phyloP scores from a whole-genome alignment of 2,329 filamentous ascomycete genomes.

The Aspergillus spinulosporus region DNA sequence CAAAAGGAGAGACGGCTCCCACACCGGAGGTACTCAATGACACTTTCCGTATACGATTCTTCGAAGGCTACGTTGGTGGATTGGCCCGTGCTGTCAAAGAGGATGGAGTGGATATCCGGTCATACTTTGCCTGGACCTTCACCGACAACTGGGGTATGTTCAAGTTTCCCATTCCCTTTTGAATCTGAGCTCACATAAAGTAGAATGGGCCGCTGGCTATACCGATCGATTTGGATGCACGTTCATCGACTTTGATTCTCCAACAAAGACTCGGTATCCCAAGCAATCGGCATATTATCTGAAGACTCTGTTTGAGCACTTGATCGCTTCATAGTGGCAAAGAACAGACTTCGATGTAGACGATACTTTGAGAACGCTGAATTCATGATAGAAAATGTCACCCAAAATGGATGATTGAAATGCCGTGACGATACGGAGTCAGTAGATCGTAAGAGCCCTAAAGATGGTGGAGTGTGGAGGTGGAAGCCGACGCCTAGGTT shows the following conservation, averaged over 20 bases:
- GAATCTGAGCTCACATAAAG: neutral
- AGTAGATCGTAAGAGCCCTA: no score
- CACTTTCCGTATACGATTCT: conserved; percentile 74
- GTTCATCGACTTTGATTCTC: conserved; percentile 72
- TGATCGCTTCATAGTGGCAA: conserved; percentile 46
- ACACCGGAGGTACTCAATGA: conserved; percentile 69
- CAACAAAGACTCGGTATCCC: conserved; percentile 67
- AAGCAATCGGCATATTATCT: conserved; percentile 76
- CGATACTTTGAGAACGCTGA: no score
- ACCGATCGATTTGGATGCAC: conserved; percentile 76
- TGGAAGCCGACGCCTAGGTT: no score
- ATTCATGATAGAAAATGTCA: neutral
- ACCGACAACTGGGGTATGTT: conserved; percentile 62
- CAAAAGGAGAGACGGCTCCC: conserved; percentile 74
- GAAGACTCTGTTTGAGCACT: conserved; percentile 65
- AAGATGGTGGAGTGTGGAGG: no score
- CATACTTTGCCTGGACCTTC: conserved; percentile 78
- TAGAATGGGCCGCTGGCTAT: conserved; percentile 79
- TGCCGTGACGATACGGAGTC: neutral
- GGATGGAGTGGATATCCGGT: conserved; percentile 71
- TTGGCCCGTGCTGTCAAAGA: conserved; percentile 62
- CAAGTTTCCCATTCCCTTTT: neutral
- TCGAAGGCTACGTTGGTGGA: conserved; percentile 66
- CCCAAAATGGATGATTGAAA: no score
- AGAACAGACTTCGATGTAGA: neutral